Base-by-base conservation (phyloP, 2,329 filamentous ascomycete species). In the Colletotrichum caudatum region DNA sequence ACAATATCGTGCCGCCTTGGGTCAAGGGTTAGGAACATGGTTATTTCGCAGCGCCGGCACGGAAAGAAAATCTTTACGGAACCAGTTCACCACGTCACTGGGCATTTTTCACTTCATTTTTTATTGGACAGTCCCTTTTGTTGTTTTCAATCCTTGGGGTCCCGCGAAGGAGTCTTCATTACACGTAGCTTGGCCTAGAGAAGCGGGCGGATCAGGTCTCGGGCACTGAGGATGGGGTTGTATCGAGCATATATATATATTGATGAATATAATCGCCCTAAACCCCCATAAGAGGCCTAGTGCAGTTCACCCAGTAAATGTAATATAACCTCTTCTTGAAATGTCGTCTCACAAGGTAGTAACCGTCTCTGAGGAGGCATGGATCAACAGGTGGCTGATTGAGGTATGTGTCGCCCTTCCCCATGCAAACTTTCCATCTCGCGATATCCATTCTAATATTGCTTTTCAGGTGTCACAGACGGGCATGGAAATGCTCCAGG, bases 211-310 rank as follows among this genome's bases (percentile, higher is more conserved):
- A 51, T 33, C 33, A 26, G 57, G 48, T 33, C 51, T 37, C 16
- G 48, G 11, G 29, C 46, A 33, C n/a, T 16, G 35, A 26, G 6
- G 56, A 41, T 58, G 41, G 48, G 29, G 48, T 33, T 63, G 50
- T 67, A 62, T 63, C 44, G 26, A 63, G 64, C 68, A 68, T 63
- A 71, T 62, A 69, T 46, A 51, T 51, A 23, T 48, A 11, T n/a
- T n/a, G n/a, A n/a, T n/a, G n/a, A n/a, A n/a, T n/a, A n/a, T n/a
- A n/a, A n/a, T n/a, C n/a, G n/a, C n/a, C n/a, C n/a, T n/a, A n/a
- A n/a, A n/a, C n/a, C n/a, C n/a, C n/a, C n/a, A n/a, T n/a, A n/a
- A n/a, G n/a, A n/a, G n/a, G n/a, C n/a, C n/a, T n/a, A n/a, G n/a
- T n/a, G n/a, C n/a, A n/a, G n/a, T n/a, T n/a, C n/a, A n/a, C n/a